Percentiles rank a stretch among this genome's conserved stretches.
phyloP scores from a whole-genome alignment of 805 yeast genomes.

The Saccharomycopsis sp. region DNA sequence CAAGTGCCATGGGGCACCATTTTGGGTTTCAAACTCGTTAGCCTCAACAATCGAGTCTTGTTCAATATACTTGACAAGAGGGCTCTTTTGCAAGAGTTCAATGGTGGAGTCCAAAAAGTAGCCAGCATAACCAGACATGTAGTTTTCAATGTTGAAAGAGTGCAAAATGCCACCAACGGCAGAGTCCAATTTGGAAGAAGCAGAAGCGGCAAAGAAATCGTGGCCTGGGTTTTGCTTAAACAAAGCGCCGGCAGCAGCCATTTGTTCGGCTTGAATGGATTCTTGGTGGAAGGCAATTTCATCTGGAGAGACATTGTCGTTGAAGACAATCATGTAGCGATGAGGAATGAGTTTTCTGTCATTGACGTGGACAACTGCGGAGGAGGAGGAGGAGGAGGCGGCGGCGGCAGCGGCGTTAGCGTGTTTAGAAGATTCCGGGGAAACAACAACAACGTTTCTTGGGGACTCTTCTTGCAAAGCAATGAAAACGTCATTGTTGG shows the following conservation, averaged over 20 bases:
- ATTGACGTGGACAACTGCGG: slow-evolving; percentile 20
- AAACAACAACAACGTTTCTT: slow-evolving; percentile 5
- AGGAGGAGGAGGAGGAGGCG: slow-evolving; percentile 9
- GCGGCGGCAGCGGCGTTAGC: slow-evolving; percentile 16
- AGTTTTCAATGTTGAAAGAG: slow-evolving; percentile 45
- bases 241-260: slow-evolving; percentile 32
- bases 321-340: slow-evolving; percentile 81
- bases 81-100: slow-evolving; percentile 61
- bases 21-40: slow-evolving; percentile 41
- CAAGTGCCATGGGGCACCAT: slow-evolving; percentile 69
- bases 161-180: slow-evolving; percentile 19
- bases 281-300: slow-evolving; percentile 56
- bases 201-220: slow-evolving; percentile 31
- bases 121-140: slow-evolving; percentile 76
- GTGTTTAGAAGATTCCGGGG: slow-evolving; percentile 4
- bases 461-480: slow-evolving; percentile 15
- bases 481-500: neutral
- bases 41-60: slow-evolving; percentile 48
- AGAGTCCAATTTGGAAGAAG: slow-evolving; percentile 22
- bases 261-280: slow-evolving; percentile 51
- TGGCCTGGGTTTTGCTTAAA: slow-evolving; percentile 29
- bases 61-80: slow-evolving; percentile 57
- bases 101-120: slow-evolving; percentile 67
- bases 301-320: slow-evolving; percentile 47
- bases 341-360: slow-evolving; percentile 55